Base-by-base conservation (phyloP, 2,329 filamentous ascomycete species). In the Fusarium pseudonygamai region DNA sequence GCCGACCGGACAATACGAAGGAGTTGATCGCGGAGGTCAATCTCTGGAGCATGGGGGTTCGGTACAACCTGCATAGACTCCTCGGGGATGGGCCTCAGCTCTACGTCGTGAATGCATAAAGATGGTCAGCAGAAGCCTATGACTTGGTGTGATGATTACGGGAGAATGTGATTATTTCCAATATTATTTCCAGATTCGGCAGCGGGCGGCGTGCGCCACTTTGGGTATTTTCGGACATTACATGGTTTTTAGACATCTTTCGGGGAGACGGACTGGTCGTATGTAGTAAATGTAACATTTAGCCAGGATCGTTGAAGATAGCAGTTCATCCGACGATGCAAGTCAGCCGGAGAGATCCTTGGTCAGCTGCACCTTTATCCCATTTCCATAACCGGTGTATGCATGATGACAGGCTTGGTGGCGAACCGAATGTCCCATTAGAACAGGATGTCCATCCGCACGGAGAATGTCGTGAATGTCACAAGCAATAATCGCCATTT, bases 201-300 rank as follows among this genome's bases (percentile, higher is more conserved):
- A 34, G 3, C 16, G 1, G 22, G 22, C 4, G 24, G 50, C 1
- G 10, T 37, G 34, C 34, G 50, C 34, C 50, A 28, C 50, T 26
- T 37, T 37, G 13, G 18, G 10, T 37, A 28, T 53, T 18, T 26
- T 9, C 3, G 32, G 32, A 3, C 14, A 16, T 26, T 2, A 2
- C 18, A 36, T 6, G 32, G 10, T 26, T 12, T 20, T 37, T 53
- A 9, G 32, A 9, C 49, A 12, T 37, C 13, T 28, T 3, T 37
- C 18, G 18, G 50, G 24, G 34, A 28, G 24, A 7, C 24, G 24
- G 34, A 1, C 3, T 0, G 0, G 13, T 0, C 0, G 0, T 50
- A 34, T 1, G 16, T 11, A 53, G 34, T 13, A 28, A 18, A 39
- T 37, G 34, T 4, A 18, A 34, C 30, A 6, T 15, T 34, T 4